A percentile compares a stretch with the other conserved stretches of the same genome.
These are phyloP conservation scores for Penicillium sp. DNA, from an alignment of 2,329 filamentous ascomycete genomes.

Conservation along the genomic window DNA sequence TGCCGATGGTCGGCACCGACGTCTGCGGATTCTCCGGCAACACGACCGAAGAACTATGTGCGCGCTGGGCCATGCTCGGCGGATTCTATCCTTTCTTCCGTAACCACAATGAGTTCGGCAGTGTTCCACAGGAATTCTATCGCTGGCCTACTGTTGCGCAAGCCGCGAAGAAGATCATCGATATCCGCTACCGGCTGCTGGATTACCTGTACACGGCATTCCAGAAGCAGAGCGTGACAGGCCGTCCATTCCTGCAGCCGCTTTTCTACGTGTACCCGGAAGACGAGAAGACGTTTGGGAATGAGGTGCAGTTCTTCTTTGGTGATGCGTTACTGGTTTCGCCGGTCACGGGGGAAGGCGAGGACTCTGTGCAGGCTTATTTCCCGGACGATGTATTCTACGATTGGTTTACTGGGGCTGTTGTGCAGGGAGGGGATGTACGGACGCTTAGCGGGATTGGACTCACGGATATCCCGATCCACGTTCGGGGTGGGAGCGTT, in stretches of 20 bases:
- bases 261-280: slow-evolving; percentile 71
- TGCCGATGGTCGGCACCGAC: slow-evolving; percentile 70
- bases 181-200: slow-evolving; percentile 72
- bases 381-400: slow-evolving; percentile 62
- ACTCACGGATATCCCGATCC: slow-evolving; percentile 60
- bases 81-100: slow-evolving; percentile 77
- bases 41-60: slow-evolving; percentile 68
- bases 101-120: slow-evolving; percentile 63
- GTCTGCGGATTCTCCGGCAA: slow-evolving; percentile 74
- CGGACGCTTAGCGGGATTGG: slow-evolving; percentile 49
- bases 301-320: slow-evolving; percentile 62
- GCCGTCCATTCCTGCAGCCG: slow-evolving; percentile 67
- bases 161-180: slow-evolving; percentile 68
- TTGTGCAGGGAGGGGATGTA: slow-evolving; percentile 41
- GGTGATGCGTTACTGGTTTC: slow-evolving; percentile 59
- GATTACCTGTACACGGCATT: slow-evolving; percentile 79
- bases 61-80: slow-evolving; percentile 73
- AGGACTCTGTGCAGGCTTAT: slow-evolving; percentile 56
- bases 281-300: slow-evolving; percentile 54
- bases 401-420: slow-evolving; percentile 59
- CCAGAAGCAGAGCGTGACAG: slow-evolving; percentile 59
- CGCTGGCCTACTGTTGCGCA: slow-evolving; percentile 64
- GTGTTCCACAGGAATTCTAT: slow-evolving; percentile 71
- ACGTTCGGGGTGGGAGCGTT: slow-evolving; percentile 63
- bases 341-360: slow-evolving; percentile 56